Conservation (phyloP, 2,329 filamentous ascomycete genomes). For the Botrytis porri region DNA sequence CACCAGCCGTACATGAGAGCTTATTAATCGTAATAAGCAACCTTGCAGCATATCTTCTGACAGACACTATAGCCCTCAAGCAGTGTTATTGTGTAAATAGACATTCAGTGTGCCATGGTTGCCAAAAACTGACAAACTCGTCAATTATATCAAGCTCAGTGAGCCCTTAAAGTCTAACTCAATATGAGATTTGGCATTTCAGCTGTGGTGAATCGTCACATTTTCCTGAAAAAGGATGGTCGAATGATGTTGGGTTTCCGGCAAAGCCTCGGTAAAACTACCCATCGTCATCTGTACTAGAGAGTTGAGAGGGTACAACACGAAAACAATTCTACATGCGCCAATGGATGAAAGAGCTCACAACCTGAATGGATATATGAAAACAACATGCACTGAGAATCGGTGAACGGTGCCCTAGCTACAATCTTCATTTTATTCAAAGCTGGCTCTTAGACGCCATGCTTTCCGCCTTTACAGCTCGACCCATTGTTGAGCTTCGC, state of each 20-base stretch:
- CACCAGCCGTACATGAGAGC: background rate
- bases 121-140: background rate
- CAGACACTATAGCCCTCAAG: background rate
- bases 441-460: conserved; percentile 52
- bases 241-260: background rate
- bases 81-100: background rate
- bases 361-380: background rate
- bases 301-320: conserved; percentile 13
- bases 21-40: background rate
- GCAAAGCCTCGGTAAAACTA: conserved; percentile 15
- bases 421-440: conserved; percentile 17
- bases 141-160: background rate
- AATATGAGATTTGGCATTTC: background rate
- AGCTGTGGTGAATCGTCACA: background rate
- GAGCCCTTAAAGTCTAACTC: background rate
- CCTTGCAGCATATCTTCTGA: background rate
- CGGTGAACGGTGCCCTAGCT: conserved; percentile 6
- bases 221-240: background rate
- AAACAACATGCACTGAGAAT: conserved; percentile 10
- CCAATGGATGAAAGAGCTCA: conserved; percentile 21
- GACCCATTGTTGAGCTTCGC: conserved; percentile 94
- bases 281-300: conserved; percentile 13
- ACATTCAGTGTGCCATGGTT: too few species aligned
- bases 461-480: conserved; percentile 96
- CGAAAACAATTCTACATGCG: conserved; percentile 25